These are phyloP conservation scores for Pythium brassicae DNA, from an alignment of 352 stramenopile species.

Conservation along the genomic window DNA sequence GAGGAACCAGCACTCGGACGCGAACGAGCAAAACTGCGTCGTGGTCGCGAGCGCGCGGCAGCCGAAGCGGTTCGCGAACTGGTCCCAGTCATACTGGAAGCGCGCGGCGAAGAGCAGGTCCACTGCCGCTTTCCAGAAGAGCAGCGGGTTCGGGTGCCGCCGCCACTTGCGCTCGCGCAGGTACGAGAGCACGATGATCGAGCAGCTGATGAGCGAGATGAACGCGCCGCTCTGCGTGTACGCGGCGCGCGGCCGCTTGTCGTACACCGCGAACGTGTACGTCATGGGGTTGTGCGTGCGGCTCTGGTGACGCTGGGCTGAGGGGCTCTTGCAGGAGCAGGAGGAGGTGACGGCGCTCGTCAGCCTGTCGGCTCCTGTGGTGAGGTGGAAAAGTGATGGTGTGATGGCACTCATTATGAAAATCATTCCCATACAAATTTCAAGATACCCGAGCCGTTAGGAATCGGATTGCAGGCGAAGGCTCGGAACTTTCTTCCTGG, in stretches of 20 bases:
- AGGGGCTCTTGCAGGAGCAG: too few relatives aligned
- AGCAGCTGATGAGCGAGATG: constrained; percentile 75
- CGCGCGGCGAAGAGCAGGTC: constrained; percentile 73
- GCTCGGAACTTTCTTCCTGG: too few relatives aligned
- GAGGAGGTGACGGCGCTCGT: too few relatives aligned
- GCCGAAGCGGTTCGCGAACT: constrained; percentile 37
- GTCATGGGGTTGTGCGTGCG: too few relatives aligned
- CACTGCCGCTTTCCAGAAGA: constrained; percentile 78
- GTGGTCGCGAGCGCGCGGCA: constrained; percentile 55
- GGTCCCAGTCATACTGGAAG: constrained; percentile 69
- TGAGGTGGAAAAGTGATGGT: not conserved
- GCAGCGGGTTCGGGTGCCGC: constrained; percentile 75
- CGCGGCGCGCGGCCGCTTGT: constrained; percentile 32
- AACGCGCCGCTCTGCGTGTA: constrained; percentile 63
- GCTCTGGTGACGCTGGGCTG: too few relatives aligned
- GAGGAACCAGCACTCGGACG: constrained; percentile 87
- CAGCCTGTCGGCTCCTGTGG: too few relatives aligned
- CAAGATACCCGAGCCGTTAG: too few relatives aligned
- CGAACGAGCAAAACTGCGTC: constrained; percentile 74
- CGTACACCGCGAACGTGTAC: constrained; percentile 17
- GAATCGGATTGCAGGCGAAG: too few relatives aligned
- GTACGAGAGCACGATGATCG: constrained; percentile 66
- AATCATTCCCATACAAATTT: too few relatives aligned
- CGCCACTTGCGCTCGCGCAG: constrained; percentile 61
- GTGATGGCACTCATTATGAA: not conserved